Conservation (phyloP, 2,329 filamentous ascomycete genomes). For the Epichloe uncinata region DNA sequence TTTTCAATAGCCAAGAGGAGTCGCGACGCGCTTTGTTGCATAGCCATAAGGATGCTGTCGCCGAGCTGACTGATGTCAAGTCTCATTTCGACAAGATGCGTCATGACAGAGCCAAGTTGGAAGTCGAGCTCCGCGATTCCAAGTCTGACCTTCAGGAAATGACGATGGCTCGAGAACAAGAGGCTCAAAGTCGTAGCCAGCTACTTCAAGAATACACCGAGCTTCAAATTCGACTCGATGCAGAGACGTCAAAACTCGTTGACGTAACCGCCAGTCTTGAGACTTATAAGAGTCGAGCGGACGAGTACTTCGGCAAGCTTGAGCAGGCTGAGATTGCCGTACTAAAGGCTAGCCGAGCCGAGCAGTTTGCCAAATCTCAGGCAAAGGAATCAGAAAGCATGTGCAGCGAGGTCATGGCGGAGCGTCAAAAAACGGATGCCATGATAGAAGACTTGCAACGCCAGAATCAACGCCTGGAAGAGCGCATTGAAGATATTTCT, state of each 20-base stretch:
- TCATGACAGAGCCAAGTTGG: slow-evolving; percentile 62
- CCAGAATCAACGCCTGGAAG: slow-evolving; percentile 79
- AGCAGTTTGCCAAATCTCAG: slow-evolving; percentile 87
- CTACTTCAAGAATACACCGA: slow-evolving; percentile 87
- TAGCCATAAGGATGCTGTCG: slow-evolving; percentile 72
- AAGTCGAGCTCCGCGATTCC: slow-evolving; percentile 77
- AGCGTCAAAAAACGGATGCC: slow-evolving; percentile 80
- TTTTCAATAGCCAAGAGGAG: slow-evolving; percentile 87
- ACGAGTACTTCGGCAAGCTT: slow-evolving; percentile 94
- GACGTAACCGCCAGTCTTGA: slow-evolving; percentile 76
- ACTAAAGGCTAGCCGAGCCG: slow-evolving; percentile 78
- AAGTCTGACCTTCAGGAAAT: slow-evolving; percentile 76
- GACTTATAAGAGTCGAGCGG: slow-evolving; percentile 81
- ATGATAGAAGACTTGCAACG: slow-evolving; percentile 81
- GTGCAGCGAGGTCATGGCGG: slow-evolving; percentile 79
- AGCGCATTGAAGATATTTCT: slow-evolving; percentile 79
- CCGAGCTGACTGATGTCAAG: slow-evolving; percentile 78
- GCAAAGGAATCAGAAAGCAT: slow-evolving; percentile 84
- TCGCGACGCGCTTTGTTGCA: slow-evolving; percentile 70
- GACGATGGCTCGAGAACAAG: slow-evolving; percentile 66
- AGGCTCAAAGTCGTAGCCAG: slow-evolving; percentile 75
- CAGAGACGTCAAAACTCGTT: slow-evolving; percentile 70
- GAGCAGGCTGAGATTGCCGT: slow-evolving; percentile 95
- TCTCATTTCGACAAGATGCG: slow-evolving; percentile 77
- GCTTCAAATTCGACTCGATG: slow-evolving; percentile 82